These are phyloP conservation scores for Saturnispora kantuleensis DNA, from an alignment of 805 yeast genomes.

Conservation along the genomic window DNA sequence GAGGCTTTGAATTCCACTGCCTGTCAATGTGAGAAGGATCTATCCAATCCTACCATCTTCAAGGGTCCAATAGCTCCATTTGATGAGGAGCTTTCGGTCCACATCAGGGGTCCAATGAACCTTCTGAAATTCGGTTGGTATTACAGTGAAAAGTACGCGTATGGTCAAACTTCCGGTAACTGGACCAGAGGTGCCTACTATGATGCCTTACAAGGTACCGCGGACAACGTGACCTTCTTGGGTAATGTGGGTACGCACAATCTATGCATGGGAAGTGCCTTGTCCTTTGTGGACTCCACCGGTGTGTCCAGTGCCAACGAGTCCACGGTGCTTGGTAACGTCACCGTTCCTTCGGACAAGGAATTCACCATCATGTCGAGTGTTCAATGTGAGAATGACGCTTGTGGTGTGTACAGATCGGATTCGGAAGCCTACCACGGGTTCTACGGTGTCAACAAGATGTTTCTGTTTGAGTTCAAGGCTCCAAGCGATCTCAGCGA, in stretches of 20 bases:
- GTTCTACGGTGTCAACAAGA: conserved; percentile 52
- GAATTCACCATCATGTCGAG: conserved; percentile 55
- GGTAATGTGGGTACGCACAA: conserved; percentile 52
- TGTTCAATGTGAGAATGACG: conserved; percentile 53
- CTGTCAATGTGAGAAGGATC: conserved; percentile 38
- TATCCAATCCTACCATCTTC: conserved; percentile 28
- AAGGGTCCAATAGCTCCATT: conserved; percentile 58
- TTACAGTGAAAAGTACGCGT: conserved; percentile 33
- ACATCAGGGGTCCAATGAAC: conserved; percentile 66
- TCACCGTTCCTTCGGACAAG: conserved; percentile 43
- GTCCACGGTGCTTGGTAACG: conserved; percentile 39
- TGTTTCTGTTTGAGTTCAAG: conserved; percentile 62
- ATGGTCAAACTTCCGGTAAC: conserved; percentile 30
- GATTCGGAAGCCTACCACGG: conserved; percentile 73
- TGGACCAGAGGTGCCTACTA: conserved; percentile 59
- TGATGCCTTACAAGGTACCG: conserved; percentile 36
- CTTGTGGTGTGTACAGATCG: conserved; percentile 68
- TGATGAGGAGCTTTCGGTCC: conserved; percentile 62
- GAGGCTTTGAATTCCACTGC: conserved; percentile 32
- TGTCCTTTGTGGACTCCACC: conserved; percentile 49
- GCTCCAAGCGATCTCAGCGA: conserved; percentile 46
- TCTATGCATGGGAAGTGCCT: conserved; percentile 58
- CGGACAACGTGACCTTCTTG: conserved; percentile 58
- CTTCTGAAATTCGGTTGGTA: conserved; percentile 55
- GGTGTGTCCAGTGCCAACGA: conserved; percentile 40